Conservation (phyloP, 2,329 filamentous ascomycete genomes). For the Rugonectria rugulosa region DNA sequence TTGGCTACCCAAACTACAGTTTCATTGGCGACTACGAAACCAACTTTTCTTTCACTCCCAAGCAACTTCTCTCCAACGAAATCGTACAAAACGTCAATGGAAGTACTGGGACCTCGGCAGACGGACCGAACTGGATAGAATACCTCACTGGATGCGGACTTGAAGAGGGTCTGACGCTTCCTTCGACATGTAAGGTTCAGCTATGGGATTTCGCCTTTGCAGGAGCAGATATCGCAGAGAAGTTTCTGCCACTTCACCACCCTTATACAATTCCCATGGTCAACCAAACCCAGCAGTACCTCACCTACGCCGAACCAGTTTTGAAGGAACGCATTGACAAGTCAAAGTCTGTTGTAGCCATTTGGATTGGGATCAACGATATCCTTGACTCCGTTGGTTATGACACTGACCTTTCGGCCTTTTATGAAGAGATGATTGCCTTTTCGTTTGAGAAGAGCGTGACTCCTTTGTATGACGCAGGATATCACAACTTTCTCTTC, state of each 20-base stretch:
- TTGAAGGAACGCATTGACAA: constrained; percentile 3
- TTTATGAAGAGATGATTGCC: constrained; percentile 14
- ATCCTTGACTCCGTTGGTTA: neutral
- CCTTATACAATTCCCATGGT: constrained; percentile 10
- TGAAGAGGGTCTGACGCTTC: constrained; percentile 6
- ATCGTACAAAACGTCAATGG: constrained; percentile 19
- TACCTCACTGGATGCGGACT: constrained; percentile 16
- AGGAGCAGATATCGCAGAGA: constrained; percentile 6
- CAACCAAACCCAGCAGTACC: constrained; percentile 22
- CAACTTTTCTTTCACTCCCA: constrained; percentile 14
- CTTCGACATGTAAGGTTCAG: constrained; percentile 13
- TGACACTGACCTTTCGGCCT: neutral
- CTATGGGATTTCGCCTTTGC: constrained; percentile 22
- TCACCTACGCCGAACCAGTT: constrained; percentile 17
- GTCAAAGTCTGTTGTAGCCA: constrained; percentile 9
- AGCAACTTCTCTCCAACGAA: constrained; percentile 3
- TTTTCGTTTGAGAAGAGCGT: constrained; percentile 8
- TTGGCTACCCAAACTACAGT: constrained; percentile 16
- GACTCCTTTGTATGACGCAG: constrained; percentile 10
- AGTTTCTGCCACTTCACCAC: constrained; percentile 15
- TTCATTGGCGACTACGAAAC: constrained; percentile 17
- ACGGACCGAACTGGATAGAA: constrained; percentile 19
- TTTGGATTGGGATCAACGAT: constrained; percentile 24
- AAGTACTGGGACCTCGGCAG: constrained; percentile 8
- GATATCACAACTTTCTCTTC: constrained; percentile 15